Evolutionary conservation across 2,329 filamentous ascomycete genomes (phyloP).

Genomic region (Corniculantispora saksenae): DNA sequence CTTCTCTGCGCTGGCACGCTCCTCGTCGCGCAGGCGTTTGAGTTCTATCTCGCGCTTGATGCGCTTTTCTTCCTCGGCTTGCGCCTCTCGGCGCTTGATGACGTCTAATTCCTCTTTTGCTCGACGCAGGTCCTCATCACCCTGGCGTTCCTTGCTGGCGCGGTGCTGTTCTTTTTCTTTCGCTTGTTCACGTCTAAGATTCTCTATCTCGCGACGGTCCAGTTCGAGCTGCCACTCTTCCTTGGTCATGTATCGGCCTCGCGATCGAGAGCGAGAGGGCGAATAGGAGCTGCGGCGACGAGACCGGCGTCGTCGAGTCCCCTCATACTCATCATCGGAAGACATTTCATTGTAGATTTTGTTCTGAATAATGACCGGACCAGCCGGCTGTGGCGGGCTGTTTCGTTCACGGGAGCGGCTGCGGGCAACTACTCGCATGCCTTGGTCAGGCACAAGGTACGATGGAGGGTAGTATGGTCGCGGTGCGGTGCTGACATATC

Average conservation of each 20-base stretch:
- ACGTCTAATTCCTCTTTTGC: constrained; percentile 51
- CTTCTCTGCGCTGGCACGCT: constrained; percentile 45
- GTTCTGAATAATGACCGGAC: constrained; percentile 60
- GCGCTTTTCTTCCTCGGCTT: constrained; percentile 50
- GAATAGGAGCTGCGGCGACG: constrained; percentile 33
- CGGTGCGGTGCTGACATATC: constrained; percentile 47
- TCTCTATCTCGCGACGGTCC: constrained; percentile 45
- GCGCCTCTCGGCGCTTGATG: constrained; percentile 48
- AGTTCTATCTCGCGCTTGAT: constrained; percentile 55
- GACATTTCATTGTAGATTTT: constrained; percentile 52
- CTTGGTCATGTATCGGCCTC: constrained; percentile 39
- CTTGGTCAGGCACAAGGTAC: constrained; percentile 47
- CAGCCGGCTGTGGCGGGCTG: constrained; percentile 19
- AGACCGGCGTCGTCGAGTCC: constrained; percentile 29
- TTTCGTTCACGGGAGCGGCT: constrained; percentile 41
- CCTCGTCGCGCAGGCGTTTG: constrained; percentile 48
- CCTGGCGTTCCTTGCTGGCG: constrained; percentile 41
- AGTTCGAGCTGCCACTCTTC: constrained; percentile 45
- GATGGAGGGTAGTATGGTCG: constrained; percentile 42
- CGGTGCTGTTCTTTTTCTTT: constrained; percentile 40
- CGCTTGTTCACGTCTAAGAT: constrained; percentile 43
- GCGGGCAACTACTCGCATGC: constrained; percentile 46
- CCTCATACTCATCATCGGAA: constrained; percentile 44
- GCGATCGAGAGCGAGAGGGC: constrained; percentile 38
- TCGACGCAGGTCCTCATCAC: constrained; percentile 52